Evolutionary conservation across 176 grass and related monocot species (phyloP), one percentile per base, ranked within the genome.

Genomic region (Panicum miliaceum): DNA sequence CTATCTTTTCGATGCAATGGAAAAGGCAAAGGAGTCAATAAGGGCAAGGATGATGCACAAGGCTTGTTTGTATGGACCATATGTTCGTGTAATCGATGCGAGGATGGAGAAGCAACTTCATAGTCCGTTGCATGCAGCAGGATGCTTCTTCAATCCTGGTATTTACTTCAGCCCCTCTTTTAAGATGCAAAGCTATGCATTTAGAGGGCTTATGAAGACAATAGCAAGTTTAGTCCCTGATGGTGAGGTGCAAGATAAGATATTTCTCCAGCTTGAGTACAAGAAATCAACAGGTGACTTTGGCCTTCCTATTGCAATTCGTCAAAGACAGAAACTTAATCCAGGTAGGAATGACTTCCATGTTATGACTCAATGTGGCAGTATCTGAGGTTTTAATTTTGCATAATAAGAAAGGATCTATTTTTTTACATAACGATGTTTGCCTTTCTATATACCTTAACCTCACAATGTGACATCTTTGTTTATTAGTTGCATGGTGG

Each of bases 1-100:
- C 15, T 92, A 86, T 69, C 27, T 92, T 76, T 89, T 86, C 70
- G 86, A 92, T 54, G 90, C 83, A 7, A 89, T 89, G 79, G 90
- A 92, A 76, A 86, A 71, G 75, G 91, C 91, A 87, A 92, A 92
- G 77, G 91, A 92, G 53, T 59, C 63, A 15, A 92, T 92, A 54
- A 84, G 76, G 71, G 46, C 10, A 75, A 73, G 87, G 36, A 68
- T 92, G 80, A 92, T 71, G 73, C 56, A 92, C 73, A 90, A 87
- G 69, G 79, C 69, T 46, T 83, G 59, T 64, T 60, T 80, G 7
- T 92, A 84, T 77, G 90, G 61, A 2, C 90, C 75, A 4, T 89
- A 92, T 60, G 12, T 90, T 53, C 86, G 74, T 87, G 87, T 92
- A 64, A 87, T 92, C 58, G 87, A 87, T 67, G 87, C 90, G 35